Conservation (phyloP, 805 yeast genomes). For the Metschnikowia arizonensis region DNA sequence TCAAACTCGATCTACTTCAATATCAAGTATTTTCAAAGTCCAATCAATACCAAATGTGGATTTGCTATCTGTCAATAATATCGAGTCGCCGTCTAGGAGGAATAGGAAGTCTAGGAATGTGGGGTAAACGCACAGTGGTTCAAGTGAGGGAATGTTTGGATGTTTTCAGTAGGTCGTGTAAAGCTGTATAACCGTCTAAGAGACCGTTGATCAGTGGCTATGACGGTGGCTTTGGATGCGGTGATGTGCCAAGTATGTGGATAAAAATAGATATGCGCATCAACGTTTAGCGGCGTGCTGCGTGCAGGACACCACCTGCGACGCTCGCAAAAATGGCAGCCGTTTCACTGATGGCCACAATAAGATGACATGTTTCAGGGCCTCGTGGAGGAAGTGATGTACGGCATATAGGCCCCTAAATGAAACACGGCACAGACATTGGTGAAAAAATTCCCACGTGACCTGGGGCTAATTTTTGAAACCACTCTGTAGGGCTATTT, state of each 20-base stretch:
- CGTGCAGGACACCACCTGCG: background rate
- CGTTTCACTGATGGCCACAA: background rate
- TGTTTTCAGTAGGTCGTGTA: background rate
- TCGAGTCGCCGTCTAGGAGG: background rate
- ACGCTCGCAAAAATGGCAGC: conserved; percentile 1
- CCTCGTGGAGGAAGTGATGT: too few species aligned
- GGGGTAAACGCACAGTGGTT: background rate
- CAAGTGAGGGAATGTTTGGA: background rate
- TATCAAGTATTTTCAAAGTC: too few species aligned
- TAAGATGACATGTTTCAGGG: background rate
- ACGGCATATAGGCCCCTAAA: too few species aligned
- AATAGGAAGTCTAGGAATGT: background rate
- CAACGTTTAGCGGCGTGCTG: background rate
- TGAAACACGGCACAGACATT: too few species aligned
- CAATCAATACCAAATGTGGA: background rate
- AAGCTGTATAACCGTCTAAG: conserved; percentile 2
- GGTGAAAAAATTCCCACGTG: too few species aligned
- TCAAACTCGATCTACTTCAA: too few species aligned
- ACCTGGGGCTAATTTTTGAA: too few species aligned
- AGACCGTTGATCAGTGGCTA: conserved; percentile 18
- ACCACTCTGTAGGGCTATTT: too few species aligned
- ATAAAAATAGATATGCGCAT: conserved; percentile 6
- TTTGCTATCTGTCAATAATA: background rate
- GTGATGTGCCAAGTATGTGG: background rate
- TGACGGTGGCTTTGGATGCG: background rate